phyloP scores from a whole-genome alignment of 2,329 filamentous ascomycete genomes.

The Pseudogymnoascus sp. region DNA sequence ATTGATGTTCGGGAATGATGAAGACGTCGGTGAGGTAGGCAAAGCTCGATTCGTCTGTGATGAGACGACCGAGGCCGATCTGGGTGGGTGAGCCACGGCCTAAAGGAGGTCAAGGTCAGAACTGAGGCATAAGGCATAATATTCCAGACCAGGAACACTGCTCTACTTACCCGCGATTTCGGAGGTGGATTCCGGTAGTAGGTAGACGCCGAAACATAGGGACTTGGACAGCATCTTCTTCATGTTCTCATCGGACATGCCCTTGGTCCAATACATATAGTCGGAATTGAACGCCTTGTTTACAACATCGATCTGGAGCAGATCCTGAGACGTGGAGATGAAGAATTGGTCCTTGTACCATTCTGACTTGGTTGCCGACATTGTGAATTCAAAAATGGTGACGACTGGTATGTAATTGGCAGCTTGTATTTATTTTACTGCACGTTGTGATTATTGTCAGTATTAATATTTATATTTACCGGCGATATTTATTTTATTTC shows the following conservation, averaged over 20 bases:
- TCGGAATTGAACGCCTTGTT: conserved; percentile 47
- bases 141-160: conserved; percentile 13
- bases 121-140: conserved; percentile 5
- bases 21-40: conserved; percentile 64
- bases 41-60: conserved; percentile 62
- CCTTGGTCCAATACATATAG: conserved; percentile 52
- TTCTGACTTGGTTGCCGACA: conserved; percentile 1
- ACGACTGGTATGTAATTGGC: not conserved
- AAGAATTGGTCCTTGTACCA: conserved; percentile 48
- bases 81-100: conserved; percentile 21
- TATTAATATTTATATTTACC: not conserved
- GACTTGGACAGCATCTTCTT: conserved; percentile 46
- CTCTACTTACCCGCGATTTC: conserved; percentile 22
- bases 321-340: conserved; percentile 50
- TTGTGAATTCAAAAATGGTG: not conserved
- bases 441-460: not conserved
- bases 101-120: not conserved
- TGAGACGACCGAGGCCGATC: conserved; percentile 50
- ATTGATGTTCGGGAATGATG: conserved; percentile 49
- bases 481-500: not conserved
- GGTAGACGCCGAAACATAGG: conserved; percentile 50
- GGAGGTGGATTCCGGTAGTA: conserved; percentile 22
- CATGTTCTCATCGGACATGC: conserved; percentile 40
- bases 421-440: not conserved
- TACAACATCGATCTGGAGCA: conserved; percentile 44